Evolutionary conservation across 257 asterid genomes (phyloP).

Genomic region (Rehmannia glutinosa): DNA sequence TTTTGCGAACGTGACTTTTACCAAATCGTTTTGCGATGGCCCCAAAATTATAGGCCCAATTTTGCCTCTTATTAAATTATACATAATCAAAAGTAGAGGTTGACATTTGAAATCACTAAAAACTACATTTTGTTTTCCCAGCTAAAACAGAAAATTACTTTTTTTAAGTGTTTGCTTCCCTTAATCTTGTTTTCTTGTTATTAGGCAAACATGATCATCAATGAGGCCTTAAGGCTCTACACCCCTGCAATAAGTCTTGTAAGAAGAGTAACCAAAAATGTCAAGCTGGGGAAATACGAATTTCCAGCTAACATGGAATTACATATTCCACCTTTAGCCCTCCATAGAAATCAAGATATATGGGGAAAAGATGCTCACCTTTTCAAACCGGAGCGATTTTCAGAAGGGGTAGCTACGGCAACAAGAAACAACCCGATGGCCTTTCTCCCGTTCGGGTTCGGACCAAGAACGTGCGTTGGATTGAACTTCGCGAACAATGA

Average conservation of each 20-base stretch:
- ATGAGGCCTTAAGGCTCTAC: slow-evolving; percentile 6
- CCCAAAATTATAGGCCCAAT: too few species aligned
- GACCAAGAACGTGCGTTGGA: not conserved
- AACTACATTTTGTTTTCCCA: too few species aligned
- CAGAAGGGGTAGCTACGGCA: slow-evolving; percentile 10
- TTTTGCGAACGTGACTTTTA: too few species aligned
- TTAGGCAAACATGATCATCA: not conserved
- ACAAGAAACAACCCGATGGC: not conserved
- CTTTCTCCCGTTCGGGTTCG: not conserved
- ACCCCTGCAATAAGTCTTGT: not conserved
- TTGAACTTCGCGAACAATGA: not conserved
- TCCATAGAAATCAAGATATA: slow-evolving; percentile 10
- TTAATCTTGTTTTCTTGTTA: not conserved
- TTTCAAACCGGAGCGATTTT: slow-evolving; percentile 12
- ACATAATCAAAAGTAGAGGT: too few species aligned
- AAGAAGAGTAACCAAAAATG: not conserved
- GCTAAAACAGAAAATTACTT: too few species aligned
- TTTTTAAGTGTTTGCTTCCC: too few species aligned
- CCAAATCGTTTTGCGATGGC: too few species aligned
- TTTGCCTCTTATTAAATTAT: too few species aligned
- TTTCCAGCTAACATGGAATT: slow-evolving; percentile 1
- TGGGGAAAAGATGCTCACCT: slow-evolving; percentile 10
- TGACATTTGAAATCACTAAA: too few species aligned
- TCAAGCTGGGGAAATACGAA: not conserved
- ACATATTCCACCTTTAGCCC: not conserved